Evolutionary conservation across 2,329 filamentous ascomycete species (phyloP), one percentile per base, ranked within the genome.

Genomic region (Elsinoe australis): DNA sequence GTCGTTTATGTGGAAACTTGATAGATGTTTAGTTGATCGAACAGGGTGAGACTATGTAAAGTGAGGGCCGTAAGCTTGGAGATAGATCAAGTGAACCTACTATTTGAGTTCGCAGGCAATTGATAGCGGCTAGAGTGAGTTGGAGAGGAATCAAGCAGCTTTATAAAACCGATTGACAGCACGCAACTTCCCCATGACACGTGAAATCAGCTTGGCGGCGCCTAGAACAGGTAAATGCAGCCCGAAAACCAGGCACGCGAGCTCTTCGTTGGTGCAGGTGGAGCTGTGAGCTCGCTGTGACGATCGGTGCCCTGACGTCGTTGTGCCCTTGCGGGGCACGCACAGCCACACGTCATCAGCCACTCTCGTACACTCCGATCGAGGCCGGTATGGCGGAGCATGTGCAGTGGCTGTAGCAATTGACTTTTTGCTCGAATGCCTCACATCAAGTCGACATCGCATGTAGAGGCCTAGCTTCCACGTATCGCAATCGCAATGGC

Each of bases 221-320:
- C 26, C 39, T 18, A 19, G 28, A 44, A 44, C 39, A 26, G 39
- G 39, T 12, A 31, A 44, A 44, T 44, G 39, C 39, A 44, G 39
- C 39, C 38, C 17, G 5, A 44, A 44, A 44, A 44, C 39, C 39
- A 44, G 39, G 39, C 39, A 44, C 39, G 39, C 26, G 24, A 44
- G 14, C 17, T 14, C 6, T 17, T 24, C 39, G 24, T 17, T 44
- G 21, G 28, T 15, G 39, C 21, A 19, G 26, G 24, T 18, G 39
- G 39, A 31, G 15, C 14, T 28, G 21, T 29, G 39, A 44, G 39
- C 38, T 14, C n/a, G 22, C 24, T 22, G 38, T 42, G 22, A 42
- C 38, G 38, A 31, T 42, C 24, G 38, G 38, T 12, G 38, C 38
- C 38, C 39, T 44, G 39, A 44, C 39, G 39, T 44, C 39, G 26